These are phyloP conservation scores for Dalechampia spathulata DNA, from an alignment of 441 rosid species.

Conservation along the genomic window DNA sequence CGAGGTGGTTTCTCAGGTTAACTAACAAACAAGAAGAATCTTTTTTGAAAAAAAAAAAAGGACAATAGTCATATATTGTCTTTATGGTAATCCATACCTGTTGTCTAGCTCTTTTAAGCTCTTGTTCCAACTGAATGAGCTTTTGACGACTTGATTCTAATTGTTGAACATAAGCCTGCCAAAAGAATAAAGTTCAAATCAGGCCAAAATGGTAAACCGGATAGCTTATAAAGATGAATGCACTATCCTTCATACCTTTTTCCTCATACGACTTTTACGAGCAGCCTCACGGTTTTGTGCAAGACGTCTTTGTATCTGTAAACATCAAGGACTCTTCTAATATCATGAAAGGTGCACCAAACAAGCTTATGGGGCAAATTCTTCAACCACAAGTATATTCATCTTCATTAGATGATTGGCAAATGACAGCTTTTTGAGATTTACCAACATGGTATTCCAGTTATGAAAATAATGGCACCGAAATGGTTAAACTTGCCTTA, in stretches of 20 bases:
- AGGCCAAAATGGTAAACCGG: constrained; percentile 5
- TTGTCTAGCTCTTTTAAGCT: constrained; percentile 71
- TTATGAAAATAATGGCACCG: too few species aligned
- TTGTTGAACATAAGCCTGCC: constrained; percentile 92
- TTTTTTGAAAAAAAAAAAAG: too few species aligned
- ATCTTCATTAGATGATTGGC: too few species aligned
- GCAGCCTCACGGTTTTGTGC: constrained; percentile 99
- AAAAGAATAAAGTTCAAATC: constrained; percentile 16
- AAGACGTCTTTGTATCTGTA: constrained; percentile 82
- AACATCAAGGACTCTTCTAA: too few species aligned
- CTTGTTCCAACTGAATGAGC: constrained; percentile 80
- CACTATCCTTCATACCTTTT: constrained; percentile 55
- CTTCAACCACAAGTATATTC: too few species aligned
- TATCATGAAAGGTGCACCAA: too few species aligned
- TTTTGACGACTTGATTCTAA: constrained; percentile 82
- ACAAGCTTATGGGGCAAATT: too few species aligned
- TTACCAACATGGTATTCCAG: too few species aligned
- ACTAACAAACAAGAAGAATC: not conserved
- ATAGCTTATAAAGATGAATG: not conserved
- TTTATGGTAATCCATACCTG: constrained; percentile 39
- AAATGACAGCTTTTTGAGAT: too few species aligned
- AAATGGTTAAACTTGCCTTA: too few species aligned
- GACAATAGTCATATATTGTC: not conserved
- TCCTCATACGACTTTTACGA: constrained; percentile 90
- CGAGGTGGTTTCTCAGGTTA: not conserved